A percentile compares a stretch with the other conserved stretches of the same genome.
Evolutionary conservation across 768 basidiomycete species (phyloP).

Genomic region (Sistotremastrum niveocremeum): DNA sequence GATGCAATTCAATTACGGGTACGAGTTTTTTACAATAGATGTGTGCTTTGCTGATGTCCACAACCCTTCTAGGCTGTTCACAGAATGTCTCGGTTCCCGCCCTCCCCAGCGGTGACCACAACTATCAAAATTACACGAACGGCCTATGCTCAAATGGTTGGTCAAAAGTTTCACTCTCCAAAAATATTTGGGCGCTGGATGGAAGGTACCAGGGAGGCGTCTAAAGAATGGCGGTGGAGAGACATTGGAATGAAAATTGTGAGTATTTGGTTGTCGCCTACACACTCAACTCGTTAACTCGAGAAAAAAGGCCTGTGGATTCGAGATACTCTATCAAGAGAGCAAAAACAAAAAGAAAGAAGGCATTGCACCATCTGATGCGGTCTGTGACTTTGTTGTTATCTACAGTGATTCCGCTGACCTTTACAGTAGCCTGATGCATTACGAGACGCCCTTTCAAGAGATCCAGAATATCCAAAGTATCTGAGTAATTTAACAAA

Average conservation of each 20-base stretch:
- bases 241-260: slow-evolving; percentile 93
- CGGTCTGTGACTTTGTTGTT: slow-evolving; percentile 32
- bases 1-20: slow-evolving; percentile 85
- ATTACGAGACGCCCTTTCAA: slow-evolving; percentile 50
- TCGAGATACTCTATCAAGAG: slow-evolving; percentile 93
- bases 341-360: slow-evolving; percentile 43
- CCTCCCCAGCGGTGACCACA: slow-evolving; percentile 44
- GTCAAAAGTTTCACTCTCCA: slow-evolving; percentile 87
- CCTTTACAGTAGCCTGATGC: slow-evolving; percentile 37
- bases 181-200: slow-evolving; percentile 72
- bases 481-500: slow-evolving; percentile 56
- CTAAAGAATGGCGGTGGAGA: slow-evolving; percentile 59
- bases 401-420: not conserved
- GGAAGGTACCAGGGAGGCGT: slow-evolving; percentile 36
- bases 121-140: slow-evolving; percentile 74
- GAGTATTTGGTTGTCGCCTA: slow-evolving; percentile 10
- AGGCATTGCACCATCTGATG: slow-evolving; percentile 23
- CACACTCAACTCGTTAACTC: not conserved
- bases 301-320: slow-evolving; percentile 64
- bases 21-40: slow-evolving; percentile 16
- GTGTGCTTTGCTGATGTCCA: not conserved
- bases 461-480: slow-evolving; percentile 50
- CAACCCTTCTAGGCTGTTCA: slow-evolving; percentile 55
- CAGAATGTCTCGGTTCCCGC: slow-evolving; percentile 83
- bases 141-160: slow-evolving; percentile 84